Base-by-base conservation (phyloP, 2,329 filamentous ascomycete species). In the Aspergillus sojae region DNA sequence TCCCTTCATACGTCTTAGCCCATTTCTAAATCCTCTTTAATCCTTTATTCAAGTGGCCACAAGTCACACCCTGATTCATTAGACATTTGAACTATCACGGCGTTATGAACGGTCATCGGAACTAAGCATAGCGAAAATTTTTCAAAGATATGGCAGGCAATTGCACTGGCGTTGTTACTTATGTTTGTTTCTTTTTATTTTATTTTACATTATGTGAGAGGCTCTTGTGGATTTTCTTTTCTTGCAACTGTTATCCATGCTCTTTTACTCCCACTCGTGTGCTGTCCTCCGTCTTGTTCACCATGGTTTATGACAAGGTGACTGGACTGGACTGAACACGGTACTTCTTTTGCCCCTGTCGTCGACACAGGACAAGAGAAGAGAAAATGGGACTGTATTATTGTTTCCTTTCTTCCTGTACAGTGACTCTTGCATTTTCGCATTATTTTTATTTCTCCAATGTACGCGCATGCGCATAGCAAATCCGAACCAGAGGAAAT, bases 91-190 rank as follows among this genome's bases (percentile, higher is more conserved):
- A 56, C 48, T 48, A 23, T 26, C 34, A 57, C 45, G 59, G 52
- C 34, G 53, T 61, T 56, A 45, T 61, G 50, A 32, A 21, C 39
- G 30, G 34, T 59, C 48, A 26, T 28, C 14, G 57, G 32, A 59
- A 59, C 19, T 54, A 59, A 52, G 57, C 57, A 59, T 59, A 59
- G 57, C 57, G 57, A 36, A 39, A 59, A 30, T 30, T 32, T 36
- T 41, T 34, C n/a, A 39, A 30, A 26, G 32, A 39, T 11, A 12
- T 11, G 43, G 34, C 45, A 43, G 32, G 21, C 30, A 32, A 52
- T 52, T 52, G 48, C 48, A 52, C 32, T 32, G 57, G 57, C 46
- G 21, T 57, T 59, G 39, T 14, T 32, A 5, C 28, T 23, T 26
- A 19, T 16, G 4, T 34, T 50, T 32, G 11, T 32, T 28, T 48